Evolutionary conservation across 495 filamentous ascomycete genomes (phyloP).

Genomic region (Penicillium manginii): DNA sequence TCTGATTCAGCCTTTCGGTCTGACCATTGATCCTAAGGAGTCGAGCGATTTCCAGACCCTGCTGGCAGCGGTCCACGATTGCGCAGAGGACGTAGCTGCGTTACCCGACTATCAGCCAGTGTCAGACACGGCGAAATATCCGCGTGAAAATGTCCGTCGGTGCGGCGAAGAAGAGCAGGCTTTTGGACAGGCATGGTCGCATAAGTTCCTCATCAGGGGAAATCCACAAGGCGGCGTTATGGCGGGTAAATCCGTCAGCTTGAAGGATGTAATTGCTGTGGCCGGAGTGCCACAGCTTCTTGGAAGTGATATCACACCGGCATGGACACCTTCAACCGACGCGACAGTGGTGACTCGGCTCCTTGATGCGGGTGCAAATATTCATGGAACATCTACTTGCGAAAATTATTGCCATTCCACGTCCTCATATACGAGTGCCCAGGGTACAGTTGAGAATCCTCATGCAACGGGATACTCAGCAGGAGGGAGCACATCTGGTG

Average conservation of each 20-base stretch:
- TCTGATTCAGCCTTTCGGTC: constrained; percentile 27
- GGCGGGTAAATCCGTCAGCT: constrained; percentile 78
- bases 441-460: constrained; percentile 55
- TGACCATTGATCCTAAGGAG: constrained; percentile 35
- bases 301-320: constrained; percentile 41
- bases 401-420: constrained; percentile 52
- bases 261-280: constrained; percentile 54
- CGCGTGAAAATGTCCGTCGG: constrained; percentile 35
- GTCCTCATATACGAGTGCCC: constrained; percentile 48
- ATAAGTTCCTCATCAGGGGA: constrained; percentile 36
- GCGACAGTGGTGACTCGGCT: constrained; percentile 52
- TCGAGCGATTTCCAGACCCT: constrained; percentile 35
- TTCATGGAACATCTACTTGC: constrained; percentile 49
- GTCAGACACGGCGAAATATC: constrained; percentile 31
- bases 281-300: constrained; percentile 42
- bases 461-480: constrained; percentile 51
- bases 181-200: constrained; percentile 37
- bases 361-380: constrained; percentile 47
- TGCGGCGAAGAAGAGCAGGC: constrained; percentile 32
- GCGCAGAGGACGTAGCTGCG: constrained; percentile 31
- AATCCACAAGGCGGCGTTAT: constrained; percentile 58
- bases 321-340: constrained; percentile 47
- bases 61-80: constrained; percentile 39
- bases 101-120: constrained; percentile 39
- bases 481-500: constrained; percentile 63